phyloP scores from a whole-genome alignment of 768 basidiomycete genomes.

The Boletus speciosus region DNA sequence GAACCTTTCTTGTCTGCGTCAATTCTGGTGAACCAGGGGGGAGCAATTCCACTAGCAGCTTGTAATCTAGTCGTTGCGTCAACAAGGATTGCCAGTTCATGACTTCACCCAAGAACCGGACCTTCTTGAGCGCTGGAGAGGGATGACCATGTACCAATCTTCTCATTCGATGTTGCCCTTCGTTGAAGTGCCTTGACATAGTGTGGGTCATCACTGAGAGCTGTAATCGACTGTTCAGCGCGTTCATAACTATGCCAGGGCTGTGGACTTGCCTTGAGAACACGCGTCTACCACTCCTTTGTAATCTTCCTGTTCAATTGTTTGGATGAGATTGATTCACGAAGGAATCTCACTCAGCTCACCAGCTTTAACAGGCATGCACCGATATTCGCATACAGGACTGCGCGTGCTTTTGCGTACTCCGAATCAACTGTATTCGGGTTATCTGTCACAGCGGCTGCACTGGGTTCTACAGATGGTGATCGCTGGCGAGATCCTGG shows the following conservation, averaged over 20 bases:
- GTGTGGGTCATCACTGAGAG: conserved; percentile 78
- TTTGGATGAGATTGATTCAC: not conserved
- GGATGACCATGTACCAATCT: conserved; percentile 77
- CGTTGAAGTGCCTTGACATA: conserved; percentile 89
- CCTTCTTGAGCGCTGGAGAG: conserved; percentile 84
- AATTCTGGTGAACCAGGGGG: conserved; percentile 51
- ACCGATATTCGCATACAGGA: conserved; percentile 83
- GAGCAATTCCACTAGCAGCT: conserved; percentile 59
- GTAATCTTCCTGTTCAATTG: conserved; percentile 58
- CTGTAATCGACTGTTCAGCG: conserved; percentile 37
- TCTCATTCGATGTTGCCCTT: conserved; percentile 83
- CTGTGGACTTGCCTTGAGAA: conserved; percentile 53
- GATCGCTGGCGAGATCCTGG: conserved; percentile 14
- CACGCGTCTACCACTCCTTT: conserved; percentile 80
- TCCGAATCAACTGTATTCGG: conserved; percentile 40
- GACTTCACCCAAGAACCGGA: conserved; percentile 24
- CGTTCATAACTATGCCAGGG: not conserved
- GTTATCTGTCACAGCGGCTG: conserved; percentile 7
- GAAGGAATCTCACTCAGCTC: conserved; percentile 22
- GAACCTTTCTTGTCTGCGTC: conserved; percentile 44
- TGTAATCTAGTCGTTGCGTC: conserved; percentile 60
- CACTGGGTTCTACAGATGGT: conserved; percentile 7
- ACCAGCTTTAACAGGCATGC: conserved; percentile 83
- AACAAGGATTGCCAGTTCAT: not conserved
- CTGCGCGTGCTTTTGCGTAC: conserved; percentile 58